Conservation (phyloP, 2,329 filamentous ascomycete genomes). For the Alternaria ethzedia region DNA sequence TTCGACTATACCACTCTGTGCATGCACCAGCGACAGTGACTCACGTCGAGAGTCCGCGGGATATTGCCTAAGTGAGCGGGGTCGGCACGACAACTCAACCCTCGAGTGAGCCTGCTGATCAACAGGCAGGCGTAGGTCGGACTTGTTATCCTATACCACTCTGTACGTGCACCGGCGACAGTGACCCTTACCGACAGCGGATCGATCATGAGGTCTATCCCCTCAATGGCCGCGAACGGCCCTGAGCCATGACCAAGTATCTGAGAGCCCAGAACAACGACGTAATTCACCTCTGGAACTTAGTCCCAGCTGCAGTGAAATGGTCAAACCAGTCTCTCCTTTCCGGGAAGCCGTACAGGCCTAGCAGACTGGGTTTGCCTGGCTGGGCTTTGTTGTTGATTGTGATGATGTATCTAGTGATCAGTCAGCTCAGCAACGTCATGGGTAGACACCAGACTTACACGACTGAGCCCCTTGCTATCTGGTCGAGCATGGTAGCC, state of each 20-base stretch:
- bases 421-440: not conserved
- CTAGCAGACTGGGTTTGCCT: conserved; percentile 28
- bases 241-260: not conserved
- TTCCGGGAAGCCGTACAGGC: conserved; percentile 21
- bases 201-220: not conserved
- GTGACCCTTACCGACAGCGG: not conserved
- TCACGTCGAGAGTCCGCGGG: not conserved
- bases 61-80: not conserved
- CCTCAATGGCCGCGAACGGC: not conserved
- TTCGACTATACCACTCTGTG: not conserved
- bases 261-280: not conserved
- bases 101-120: not conserved
- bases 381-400: conserved; percentile 18
- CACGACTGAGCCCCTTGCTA: conserved; percentile 30
- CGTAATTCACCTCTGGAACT: not conserved
- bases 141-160: not conserved
- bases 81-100: not conserved
- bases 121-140: not conserved
- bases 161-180: not conserved
- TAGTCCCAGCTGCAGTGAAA: conserved; percentile 2
- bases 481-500: conserved; percentile 35
- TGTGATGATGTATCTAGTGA: conserved; percentile 23
- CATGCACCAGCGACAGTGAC: not conserved
- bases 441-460: not conserved
- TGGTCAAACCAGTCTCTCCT: conserved; percentile 25